phyloP scores from a whole-genome alignment of 148 eudicot genomes.

The Beta vulgaris region DNA sequence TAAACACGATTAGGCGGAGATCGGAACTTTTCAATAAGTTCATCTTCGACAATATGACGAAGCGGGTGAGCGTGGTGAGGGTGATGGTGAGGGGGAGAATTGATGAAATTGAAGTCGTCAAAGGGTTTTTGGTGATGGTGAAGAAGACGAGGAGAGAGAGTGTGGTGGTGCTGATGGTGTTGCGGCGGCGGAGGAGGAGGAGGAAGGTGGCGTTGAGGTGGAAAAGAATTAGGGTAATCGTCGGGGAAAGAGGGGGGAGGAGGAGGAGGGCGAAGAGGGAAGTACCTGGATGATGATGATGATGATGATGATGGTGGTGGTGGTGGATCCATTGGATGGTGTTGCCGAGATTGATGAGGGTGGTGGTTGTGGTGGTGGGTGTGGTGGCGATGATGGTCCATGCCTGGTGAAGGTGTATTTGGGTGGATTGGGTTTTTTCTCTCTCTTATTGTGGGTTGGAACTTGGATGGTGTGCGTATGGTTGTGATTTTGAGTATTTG shows the following conservation, averaged over 20 bases:
- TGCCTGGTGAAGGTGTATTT: not conserved
- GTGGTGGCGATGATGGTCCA: conserved; percentile 14
- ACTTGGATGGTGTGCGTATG: not conserved
- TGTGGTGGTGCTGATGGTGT: conserved; percentile 17
- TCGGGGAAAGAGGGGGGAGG: conserved; percentile 24
- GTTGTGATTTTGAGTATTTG: not conserved
- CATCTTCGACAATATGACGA: not conserved
- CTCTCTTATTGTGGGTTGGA: not conserved
- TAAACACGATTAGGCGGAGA: conserved; percentile 20
- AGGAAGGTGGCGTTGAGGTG: conserved; percentile 17
- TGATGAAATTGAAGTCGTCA: conserved; percentile 5
- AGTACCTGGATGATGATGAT: conserved; percentile 37
- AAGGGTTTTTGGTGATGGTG: not conserved
- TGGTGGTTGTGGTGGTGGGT: conserved; percentile 10
- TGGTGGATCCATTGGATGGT: not conserved
- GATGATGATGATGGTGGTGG: not conserved
- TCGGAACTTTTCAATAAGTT: not conserved
- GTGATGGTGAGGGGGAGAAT: conserved; percentile 23
- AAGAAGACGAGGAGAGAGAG: conserved; percentile 20
- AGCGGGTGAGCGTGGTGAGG: conserved; percentile 11
- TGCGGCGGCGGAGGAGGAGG: conserved; percentile 27
- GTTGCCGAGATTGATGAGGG: not conserved
- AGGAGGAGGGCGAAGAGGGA: conserved; percentile 25
- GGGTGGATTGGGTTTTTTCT: too few species aligned
- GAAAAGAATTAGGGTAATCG: conserved; percentile 3